phyloP scores from a whole-genome alignment of 73 alveolate genomes.

The Paramecium primaurelia region DNA sequence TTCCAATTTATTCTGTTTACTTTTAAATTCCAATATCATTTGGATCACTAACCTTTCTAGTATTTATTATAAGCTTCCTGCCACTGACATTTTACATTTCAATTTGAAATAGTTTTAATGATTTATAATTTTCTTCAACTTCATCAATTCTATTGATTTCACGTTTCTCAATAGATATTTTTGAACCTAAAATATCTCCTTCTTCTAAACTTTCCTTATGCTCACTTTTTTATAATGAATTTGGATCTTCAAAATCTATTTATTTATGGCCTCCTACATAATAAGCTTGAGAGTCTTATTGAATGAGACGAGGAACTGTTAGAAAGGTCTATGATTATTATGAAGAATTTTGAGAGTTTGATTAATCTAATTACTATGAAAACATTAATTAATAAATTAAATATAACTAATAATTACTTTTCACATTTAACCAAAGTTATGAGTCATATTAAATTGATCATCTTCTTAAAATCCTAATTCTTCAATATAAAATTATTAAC shows the following conservation, averaged over 20 bases:
- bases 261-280: neutral
- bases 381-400: neutral
- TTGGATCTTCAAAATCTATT: conserved; percentile 19
- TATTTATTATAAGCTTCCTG: neutral
- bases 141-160: conserved; percentile 16
- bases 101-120: conserved; percentile 6
- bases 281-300: neutral
- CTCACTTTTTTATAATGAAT: neutral
- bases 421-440: conserved; percentile 14
- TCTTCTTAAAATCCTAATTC: neutral
- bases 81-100: conserved; percentile 2
- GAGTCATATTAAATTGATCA: neutral
- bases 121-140: conserved; percentile 41
- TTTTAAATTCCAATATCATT: neutral
- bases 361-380: neutral
- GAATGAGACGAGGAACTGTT: conserved; percentile 37
- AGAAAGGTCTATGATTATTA: conserved; percentile 8
- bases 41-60: neutral
- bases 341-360: neutral
- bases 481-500: neutral
- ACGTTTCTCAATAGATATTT: neutral
- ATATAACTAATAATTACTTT: neutral
- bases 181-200: conserved; percentile 13
- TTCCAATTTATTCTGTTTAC: neutral
- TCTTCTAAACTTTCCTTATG: conserved; percentile 48